Conservation (phyloP, 2,329 filamentous ascomycete genomes). For the Penicillium sp. region DNA sequence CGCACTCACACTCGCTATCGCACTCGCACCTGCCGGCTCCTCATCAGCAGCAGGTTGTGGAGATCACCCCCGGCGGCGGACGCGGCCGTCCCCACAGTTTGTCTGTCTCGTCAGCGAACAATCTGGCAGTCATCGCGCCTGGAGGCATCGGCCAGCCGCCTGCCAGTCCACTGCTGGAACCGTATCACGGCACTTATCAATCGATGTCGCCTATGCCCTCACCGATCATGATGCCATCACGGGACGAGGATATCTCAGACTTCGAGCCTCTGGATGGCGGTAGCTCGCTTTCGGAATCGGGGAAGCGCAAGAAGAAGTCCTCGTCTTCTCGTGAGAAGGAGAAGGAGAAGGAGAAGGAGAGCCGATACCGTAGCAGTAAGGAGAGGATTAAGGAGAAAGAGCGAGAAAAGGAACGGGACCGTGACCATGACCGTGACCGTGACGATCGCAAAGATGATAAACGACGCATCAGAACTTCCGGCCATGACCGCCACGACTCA, state of each 20-base stretch:
- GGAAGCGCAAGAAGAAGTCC: slow-evolving; percentile 31
- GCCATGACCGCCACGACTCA: slow-evolving; percentile 33
- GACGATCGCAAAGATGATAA: slow-evolving; percentile 34
- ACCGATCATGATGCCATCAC: slow-evolving; percentile 65
- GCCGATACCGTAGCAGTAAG: slow-evolving; percentile 20
- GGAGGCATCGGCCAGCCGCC: slow-evolving; percentile 58
- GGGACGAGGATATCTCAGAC: slow-evolving; percentile 59
- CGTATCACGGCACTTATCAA: slow-evolving; percentile 93
- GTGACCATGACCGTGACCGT: slow-evolving; percentile 24
- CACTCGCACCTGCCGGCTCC: slow-evolving; percentile 12
- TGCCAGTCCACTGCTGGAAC: slow-evolving; percentile 83
- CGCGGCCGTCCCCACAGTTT: slow-evolving; percentile 37
- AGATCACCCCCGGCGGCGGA: slow-evolving; percentile 38
- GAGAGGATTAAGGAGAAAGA: slow-evolving; percentile 26
- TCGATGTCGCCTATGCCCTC: slow-evolving; percentile 94
- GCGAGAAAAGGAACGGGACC: slow-evolving; percentile 27
- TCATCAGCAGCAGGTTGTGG: slow-evolving; percentile 36
- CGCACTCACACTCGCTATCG: slow-evolving; percentile 1
- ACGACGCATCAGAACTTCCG: slow-evolving; percentile 26
- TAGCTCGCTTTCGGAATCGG: slow-evolving; percentile 30
- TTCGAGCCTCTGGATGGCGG: slow-evolving; percentile 49
- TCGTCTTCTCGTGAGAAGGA: slow-evolving; percentile 25
- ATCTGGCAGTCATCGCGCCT: slow-evolving; percentile 39
- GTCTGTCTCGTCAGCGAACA: slow-evolving; percentile 46
- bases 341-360: slow-evolving; percentile 21